Conservation (phyloP, 257 asterid genomes). For the Solanum paucissectum region DNA sequence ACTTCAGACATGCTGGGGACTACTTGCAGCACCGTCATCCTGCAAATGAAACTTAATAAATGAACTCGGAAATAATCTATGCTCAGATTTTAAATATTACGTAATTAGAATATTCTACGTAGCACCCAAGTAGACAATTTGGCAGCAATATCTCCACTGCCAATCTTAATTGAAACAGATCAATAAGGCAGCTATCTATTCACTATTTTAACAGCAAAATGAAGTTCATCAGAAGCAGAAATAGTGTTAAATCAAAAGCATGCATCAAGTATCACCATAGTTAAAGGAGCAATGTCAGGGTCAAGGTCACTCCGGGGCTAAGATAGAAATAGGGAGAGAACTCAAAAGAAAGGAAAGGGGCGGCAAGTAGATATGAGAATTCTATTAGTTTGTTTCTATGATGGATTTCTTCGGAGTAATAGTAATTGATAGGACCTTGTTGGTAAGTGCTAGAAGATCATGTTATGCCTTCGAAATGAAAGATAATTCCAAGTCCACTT, state of each 20-base stretch:
- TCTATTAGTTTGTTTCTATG: not conserved
- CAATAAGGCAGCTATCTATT: not conserved
- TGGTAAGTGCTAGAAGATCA: not conserved
- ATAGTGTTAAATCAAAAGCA: not conserved
- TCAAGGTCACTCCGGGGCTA: not conserved
- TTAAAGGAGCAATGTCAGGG: not conserved
- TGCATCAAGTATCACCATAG: not conserved
- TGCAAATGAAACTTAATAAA: constrained; percentile 26
- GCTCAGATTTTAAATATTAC: not conserved
- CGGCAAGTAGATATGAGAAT: not conserved
- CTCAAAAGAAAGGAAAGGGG: not conserved
- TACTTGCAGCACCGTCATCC: constrained; percentile 36
- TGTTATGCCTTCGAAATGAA: not conserved
- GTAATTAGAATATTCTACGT: not conserved
- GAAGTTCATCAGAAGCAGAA: not conserved
- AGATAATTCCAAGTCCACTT: not conserved
- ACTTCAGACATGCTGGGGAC: constrained; percentile 36
- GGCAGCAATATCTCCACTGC: not conserved
- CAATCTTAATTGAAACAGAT: not conserved
- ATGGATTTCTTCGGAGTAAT: not conserved
- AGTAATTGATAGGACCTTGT: not conserved
- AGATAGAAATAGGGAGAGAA: not conserved
- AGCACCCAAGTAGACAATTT: not conserved
- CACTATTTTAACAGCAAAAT: not conserved
- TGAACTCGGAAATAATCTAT: not conserved